Base-by-base conservation (phyloP, 2,329 filamentous ascomycete species). In the Aspergillus ustus region DNA sequence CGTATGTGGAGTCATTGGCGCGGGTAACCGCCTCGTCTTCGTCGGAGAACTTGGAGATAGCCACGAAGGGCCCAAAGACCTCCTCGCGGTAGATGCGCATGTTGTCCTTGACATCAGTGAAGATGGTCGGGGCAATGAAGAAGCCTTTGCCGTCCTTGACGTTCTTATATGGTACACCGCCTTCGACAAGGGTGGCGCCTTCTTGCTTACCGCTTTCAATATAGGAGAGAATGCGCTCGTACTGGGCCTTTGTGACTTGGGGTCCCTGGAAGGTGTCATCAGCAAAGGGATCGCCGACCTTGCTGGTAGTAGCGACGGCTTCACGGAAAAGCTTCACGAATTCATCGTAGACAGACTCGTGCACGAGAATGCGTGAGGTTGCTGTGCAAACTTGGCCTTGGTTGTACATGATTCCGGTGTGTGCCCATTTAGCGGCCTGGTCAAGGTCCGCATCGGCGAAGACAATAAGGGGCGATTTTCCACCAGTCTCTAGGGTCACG, bases 171-270 rank as follows among this genome's bases (percentile, higher is more conserved):
- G 70, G 77, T 69, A 84, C 84, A 11, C 90, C 91, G 15, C 91
- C 90, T 2, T 83, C 76, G 20, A 84, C 79, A 1, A 93, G 80
- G 6, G 82, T 90, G 0, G 89, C 89, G n/a, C 90, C 90, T 71
- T 91, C 88, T 4, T 82, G 82, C 73, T 90, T 90, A 19, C 89
- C 91, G 6, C 82, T 72, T 59, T 92, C 85, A 49, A 93, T 87
- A 73, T 89, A 94, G 0, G 82, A 82, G 29, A 93, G 80, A 2
- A 94, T 84, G 44, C 86, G 72, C 44, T 75, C 72, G 59, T 75
- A 75, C 57, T 75, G 73, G 2, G 73, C 73, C 68, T 75, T 74
- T 57, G 73, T 75, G 60, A 75, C 67, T 67, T 75, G 73, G 17
- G 73, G 73, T 8, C 73, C 73, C 62, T 75, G 73, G 73, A 75